Base-by-base conservation (phyloP, 192 early-diverging fungal species). In the Backusella liffmaniae region DNA sequence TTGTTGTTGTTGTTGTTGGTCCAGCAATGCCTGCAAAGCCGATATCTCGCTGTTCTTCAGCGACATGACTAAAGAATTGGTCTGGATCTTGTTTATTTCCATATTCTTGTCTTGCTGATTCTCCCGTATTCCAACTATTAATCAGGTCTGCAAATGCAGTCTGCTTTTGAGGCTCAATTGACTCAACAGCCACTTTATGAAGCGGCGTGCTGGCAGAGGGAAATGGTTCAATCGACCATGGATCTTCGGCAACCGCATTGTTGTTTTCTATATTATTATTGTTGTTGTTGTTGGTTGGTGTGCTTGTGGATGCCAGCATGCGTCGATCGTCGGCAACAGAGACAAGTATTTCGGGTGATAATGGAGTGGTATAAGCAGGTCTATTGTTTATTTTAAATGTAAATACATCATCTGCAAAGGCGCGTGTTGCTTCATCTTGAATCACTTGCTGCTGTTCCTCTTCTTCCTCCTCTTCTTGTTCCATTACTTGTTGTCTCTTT, bases 131-230 rank as follows among this genome's bases (percentile, higher is more conserved):
- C 77, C 77, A 79, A 68, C 68, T 79, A n/a, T 39, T 67, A 70
- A 79, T 79, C 32, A 79, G 34, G 62, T 79, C 77, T 7, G 77
- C 77, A 79, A 79, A 79, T 44, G 77, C 77, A 42, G 66, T 66
- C 36, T 53, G 72, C 41, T 74, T 79, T 12, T 32, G 39, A 29
- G 77, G 77, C 7, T 73, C 77, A 29, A 79, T 79, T 0, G 67
- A 44, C 7, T 62, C 16, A 15, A 65, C 30, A 6, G 73, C 29
- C 3, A 67, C 41, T 29, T 62, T 62, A 8, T 32, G 53, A 9
- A 73, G 21, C 29, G 73, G 73, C 10, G 73, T 67, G 18, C 73
- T 74, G 26, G 62, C 39, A 4, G 73, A 74, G 5, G 41, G 39
- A 16, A 44, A 72, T 0, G 73, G 73, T 34, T 74, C 73, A 44